phyloP scores from a whole-genome alignment of 108 stramenopile genomes.

The Poteriospumella lacustris region DNA sequence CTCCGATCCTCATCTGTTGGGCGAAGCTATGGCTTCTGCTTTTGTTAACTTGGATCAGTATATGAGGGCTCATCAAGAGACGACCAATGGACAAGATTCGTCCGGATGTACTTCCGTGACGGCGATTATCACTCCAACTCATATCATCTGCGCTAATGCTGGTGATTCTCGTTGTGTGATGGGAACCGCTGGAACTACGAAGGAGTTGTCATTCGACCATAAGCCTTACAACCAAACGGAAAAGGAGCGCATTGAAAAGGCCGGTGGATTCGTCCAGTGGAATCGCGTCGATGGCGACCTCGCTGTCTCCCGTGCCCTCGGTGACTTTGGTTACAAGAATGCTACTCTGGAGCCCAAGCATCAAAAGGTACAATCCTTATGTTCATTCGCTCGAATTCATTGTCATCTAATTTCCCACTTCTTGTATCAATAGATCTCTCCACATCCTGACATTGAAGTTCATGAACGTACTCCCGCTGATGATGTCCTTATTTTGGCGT shows the following conservation, averaged over 20 bases:
- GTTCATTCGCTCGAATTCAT: not conserved
- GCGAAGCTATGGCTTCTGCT: not conserved
- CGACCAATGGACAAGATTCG: not conserved
- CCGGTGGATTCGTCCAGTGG: slow-evolving; percentile 48
- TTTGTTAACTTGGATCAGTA: slow-evolving; percentile 9
- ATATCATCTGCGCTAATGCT: slow-evolving; percentile 26
- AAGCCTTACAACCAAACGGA: slow-evolving; percentile 46
- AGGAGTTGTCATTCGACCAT: slow-evolving; percentile 36
- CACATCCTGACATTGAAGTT: slow-evolving; percentile 3
- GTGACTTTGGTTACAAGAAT: slow-evolving; percentile 82
- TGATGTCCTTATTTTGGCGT: slow-evolving; percentile 27
- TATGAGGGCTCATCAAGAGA: slow-evolving; percentile 3
- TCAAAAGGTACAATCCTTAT: slow-evolving; percentile 70
- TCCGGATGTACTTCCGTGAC: slow-evolving; percentile 25
- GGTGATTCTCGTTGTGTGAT: slow-evolving; percentile 28
- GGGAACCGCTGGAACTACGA: not conserved
- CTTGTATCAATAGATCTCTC: slow-evolving; percentile 1
- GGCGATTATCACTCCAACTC: slow-evolving; percentile 3
- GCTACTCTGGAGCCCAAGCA: slow-evolving; percentile 53
- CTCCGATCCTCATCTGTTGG: not conserved
- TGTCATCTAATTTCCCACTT: not conserved
- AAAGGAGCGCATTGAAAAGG: slow-evolving; percentile 38
- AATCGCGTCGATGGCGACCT: slow-evolving; percentile 84
- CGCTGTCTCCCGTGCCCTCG: slow-evolving; percentile 77
- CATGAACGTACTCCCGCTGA: not conserved